A percentile compares a stretch with the other conserved stretches of the same genome.
phyloP scores from a whole-genome alignment of 1,284 basidiomycete genomes.

The Mycena citricolor region DNA sequence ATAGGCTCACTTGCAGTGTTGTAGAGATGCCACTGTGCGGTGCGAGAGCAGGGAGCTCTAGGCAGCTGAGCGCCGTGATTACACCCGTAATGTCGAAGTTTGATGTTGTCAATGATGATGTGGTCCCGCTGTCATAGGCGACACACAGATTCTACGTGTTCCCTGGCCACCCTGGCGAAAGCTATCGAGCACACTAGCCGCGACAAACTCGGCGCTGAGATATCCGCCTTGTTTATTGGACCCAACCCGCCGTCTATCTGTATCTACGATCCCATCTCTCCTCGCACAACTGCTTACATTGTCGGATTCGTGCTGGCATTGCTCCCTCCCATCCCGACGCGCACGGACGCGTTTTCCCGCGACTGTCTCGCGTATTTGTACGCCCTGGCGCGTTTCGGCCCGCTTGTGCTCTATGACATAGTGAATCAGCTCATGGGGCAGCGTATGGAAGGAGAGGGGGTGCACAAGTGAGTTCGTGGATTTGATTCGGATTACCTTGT shows the following conservation, averaged over 20 bases:
- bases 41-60: too few relatives aligned
- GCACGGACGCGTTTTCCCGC: slow-evolving; percentile 23
- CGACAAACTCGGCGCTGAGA: slow-evolving; percentile 34
- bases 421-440: slow-evolving; percentile 58
- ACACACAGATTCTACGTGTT: too few relatives aligned
- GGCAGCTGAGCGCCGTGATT: too few relatives aligned
- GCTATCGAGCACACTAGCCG: slow-evolving; percentile 23
- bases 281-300: slow-evolving; percentile 43
- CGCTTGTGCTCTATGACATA: slow-evolving; percentile 68
- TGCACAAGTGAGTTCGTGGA: too few relatives aligned
- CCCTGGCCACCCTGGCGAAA: slow-evolving; percentile 1
- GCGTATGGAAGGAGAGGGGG: too few relatives aligned
- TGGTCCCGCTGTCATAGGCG: too few relatives aligned
- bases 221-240: slow-evolving; percentile 49
- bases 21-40: too few relatives aligned
- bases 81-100: too few relatives aligned
- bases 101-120: too few relatives aligned
- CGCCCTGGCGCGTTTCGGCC: slow-evolving; percentile 63
- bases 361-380: slow-evolving; percentile 52
- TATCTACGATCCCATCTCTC: slow-evolving; percentile 61
- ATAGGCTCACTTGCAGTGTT: too few relatives aligned
- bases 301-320: slow-evolving; percentile 41
- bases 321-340: slow-evolving; percentile 21
- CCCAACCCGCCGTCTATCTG: slow-evolving; percentile 69
- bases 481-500: too few relatives aligned